phyloP scores from a whole-genome alignment of 2,329 filamentous ascomycete species.

The Colletotrichum coccodes region DNA sequence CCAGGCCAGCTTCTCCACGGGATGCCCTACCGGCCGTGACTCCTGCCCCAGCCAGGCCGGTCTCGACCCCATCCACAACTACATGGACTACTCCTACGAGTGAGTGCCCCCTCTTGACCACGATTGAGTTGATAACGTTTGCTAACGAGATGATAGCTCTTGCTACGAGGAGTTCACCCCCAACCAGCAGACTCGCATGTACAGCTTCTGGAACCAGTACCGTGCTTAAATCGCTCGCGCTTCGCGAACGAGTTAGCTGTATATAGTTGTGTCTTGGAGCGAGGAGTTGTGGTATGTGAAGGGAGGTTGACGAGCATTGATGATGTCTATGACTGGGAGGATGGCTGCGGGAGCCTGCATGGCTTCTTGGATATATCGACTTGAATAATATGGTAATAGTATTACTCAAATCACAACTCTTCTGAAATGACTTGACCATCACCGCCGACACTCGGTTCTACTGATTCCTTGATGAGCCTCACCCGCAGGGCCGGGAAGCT shows the following conservation, averaged over 20 bases:
- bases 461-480: background rate
- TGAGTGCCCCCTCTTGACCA: conserved; percentile 38
- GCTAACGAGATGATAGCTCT: conserved; percentile 42
- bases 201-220: conserved; percentile 49
- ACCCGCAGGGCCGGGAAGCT: conserved; percentile 23
- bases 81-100: conserved; percentile 55
- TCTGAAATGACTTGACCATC: background rate
- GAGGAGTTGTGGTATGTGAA: background rate
- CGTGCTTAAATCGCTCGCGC: conserved; percentile 37
- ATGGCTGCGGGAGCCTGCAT: background rate
- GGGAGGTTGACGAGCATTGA: background rate
- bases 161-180: conserved; percentile 58
- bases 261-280: background rate
- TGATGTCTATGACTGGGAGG: background rate
- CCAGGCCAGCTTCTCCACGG: conserved; percentile 42
- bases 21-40: conserved; percentile 50
- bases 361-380: background rate
- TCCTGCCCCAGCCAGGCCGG: conserved; percentile 44
- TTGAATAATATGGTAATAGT: background rate
- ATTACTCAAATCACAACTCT: background rate
- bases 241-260: too few relatives aligned
- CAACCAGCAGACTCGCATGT: conserved; percentile 53
- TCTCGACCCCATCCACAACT: conserved; percentile 50
- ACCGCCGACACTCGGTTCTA: too few relatives aligned
- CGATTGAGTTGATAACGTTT: background rate